Evolutionary conservation across 2,329 filamentous ascomycete species (phyloP).

Genomic region (Teratosphaeria epicoccoides): DNA sequence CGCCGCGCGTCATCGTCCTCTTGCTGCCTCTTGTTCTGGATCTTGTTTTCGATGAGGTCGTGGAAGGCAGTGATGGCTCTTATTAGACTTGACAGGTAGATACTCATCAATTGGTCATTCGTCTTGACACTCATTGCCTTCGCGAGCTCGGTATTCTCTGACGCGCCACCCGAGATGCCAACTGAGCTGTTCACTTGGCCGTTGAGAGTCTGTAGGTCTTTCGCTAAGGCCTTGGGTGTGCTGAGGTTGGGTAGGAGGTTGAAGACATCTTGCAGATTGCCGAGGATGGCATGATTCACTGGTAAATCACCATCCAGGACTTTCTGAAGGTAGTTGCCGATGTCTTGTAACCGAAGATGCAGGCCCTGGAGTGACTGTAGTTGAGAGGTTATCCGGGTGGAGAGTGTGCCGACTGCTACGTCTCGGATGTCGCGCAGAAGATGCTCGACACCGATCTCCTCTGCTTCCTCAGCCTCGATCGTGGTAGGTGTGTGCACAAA

Average conservation of each 20-base stretch:
- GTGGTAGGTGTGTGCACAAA: conserved; percentile 97
- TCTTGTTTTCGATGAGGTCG: conserved; percentile 99
- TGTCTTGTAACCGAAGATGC: conserved; percentile 87
- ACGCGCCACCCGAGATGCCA: conserved; percentile 37
- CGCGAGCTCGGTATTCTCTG: conserved; percentile 74
- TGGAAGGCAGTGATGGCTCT: conserved; percentile 98
- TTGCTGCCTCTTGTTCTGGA: conserved; percentile 93
- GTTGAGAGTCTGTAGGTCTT: conserved; percentile 45
- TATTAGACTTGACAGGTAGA: conserved; percentile 94
- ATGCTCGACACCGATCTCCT: conserved; percentile 98
- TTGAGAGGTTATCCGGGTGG: conserved; percentile 93
- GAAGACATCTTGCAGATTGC: conserved; percentile 98
- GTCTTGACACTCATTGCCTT: conserved; percentile 98
- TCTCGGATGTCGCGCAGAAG: conserved; percentile 95
- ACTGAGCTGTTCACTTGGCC: conserved; percentile 46
- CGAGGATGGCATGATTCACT: conserved; percentile 93
- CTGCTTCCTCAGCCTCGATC: conserved; percentile 97
- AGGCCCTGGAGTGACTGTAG: conserved; percentile 93
- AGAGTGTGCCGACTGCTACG: conserved; percentile 91
- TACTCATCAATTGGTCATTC: conserved; percentile 97
- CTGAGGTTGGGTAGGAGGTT: conserved; percentile 94
- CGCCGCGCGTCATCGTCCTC: conserved; percentile 85
- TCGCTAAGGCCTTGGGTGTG: conserved; percentile 61
- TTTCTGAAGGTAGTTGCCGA: conserved; percentile 89
- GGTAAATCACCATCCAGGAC: conserved; percentile 87